phyloP scores from a whole-genome alignment of 139 green algal species.

The Volvox africanus region DNA sequence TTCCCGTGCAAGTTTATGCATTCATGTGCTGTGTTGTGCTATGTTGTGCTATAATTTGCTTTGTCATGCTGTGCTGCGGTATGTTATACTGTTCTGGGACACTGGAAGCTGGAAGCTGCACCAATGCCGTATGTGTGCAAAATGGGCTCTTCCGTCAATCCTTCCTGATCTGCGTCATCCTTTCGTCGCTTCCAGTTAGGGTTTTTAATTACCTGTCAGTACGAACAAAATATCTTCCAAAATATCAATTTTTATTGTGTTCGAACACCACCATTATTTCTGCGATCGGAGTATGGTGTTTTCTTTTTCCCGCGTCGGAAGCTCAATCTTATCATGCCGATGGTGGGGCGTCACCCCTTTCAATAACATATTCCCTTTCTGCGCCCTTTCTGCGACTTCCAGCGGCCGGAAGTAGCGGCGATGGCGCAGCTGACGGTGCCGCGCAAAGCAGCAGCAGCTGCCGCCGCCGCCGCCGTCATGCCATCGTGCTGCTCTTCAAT shows the following conservation, averaged over 20 bases:
- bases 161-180: neutral
- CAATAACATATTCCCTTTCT: neutral
- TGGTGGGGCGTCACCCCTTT: neutral
- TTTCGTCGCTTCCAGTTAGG: neutral
- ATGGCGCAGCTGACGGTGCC: neutral
- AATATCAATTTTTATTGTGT: too few relatives aligned
- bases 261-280: too few relatives aligned
- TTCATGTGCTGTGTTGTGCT: too few relatives aligned
- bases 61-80: too few relatives aligned
- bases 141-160: neutral
- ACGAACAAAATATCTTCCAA: neutral
- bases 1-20: too few relatives aligned
- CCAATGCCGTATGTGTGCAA: neutral
- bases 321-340: neutral
- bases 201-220: neutral
- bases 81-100: too few relatives aligned
- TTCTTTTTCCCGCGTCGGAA: neutral
- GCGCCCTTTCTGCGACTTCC: neutral
- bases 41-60: too few relatives aligned
- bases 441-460: conserved; percentile 35
- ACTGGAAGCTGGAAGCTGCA: neutral
- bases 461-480: conserved; percentile 43
- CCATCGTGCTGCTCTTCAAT: conserved; percentile 93
- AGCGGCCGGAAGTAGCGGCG: too few relatives aligned
- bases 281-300: neutral